Percentiles rank a stretch among this genome's conserved stretches.
These are phyloP conservation scores for Daldinia sp. DNA, from an alignment of 2,329 filamentous ascomycete species.

Conservation along the genomic window DNA sequence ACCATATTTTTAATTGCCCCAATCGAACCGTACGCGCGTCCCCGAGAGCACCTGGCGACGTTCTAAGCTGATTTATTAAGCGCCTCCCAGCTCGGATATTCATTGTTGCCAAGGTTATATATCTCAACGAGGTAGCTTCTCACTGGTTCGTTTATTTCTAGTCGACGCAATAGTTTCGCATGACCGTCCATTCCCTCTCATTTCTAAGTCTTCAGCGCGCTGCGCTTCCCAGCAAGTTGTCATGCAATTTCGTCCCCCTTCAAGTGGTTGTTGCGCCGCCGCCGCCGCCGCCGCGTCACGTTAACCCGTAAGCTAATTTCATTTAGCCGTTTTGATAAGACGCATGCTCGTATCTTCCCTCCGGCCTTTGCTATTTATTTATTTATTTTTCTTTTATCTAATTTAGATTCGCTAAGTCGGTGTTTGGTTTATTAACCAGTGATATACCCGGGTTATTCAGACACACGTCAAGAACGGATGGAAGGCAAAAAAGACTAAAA, in stretches of 20 bases:
- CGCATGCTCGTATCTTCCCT: slow-evolving; percentile 1
- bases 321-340: slow-evolving; percentile 13
- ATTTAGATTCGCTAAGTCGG: not conserved
- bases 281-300: slow-evolving; percentile 14
- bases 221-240: slow-evolving; percentile 16
- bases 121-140: slow-evolving; percentile 12
- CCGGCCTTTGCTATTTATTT: not conserved
- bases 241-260: slow-evolving; percentile 14
- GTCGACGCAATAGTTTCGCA: slow-evolving; percentile 26
- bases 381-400: not conserved
- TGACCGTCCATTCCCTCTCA: slow-evolving; percentile 8
- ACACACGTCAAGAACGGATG: not conserved
- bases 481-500: slow-evolving; percentile 20
- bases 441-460: not conserved
- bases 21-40: slow-evolving; percentile 3
- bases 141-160: slow-evolving; percentile 34
- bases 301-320: slow-evolving; percentile 16
- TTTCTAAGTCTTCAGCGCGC: slow-evolving; percentile 12
- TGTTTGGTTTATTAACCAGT: not conserved
- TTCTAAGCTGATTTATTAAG: slow-evolving; percentile 27
- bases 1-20: not conserved
- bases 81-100: slow-evolving; percentile 29
- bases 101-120: slow-evolving; percentile 26
- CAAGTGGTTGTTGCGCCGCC: slow-evolving; percentile 4
- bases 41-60: not conserved